These are phyloP conservation scores for Kregervanrija delftensis DNA, from an alignment of 805 yeast genomes.

Conservation along the genomic window DNA sequence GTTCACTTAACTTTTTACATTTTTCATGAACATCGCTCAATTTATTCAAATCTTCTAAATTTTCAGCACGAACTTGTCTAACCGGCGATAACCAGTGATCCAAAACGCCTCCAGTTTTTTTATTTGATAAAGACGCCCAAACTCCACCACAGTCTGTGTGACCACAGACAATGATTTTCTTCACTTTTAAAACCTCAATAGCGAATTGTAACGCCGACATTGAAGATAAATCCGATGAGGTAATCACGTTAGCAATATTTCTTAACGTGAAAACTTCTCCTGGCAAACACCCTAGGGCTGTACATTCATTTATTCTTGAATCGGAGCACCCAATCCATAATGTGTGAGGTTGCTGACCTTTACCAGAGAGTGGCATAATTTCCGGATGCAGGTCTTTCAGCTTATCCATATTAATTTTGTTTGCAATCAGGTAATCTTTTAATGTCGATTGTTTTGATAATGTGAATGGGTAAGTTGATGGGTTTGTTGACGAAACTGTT, in stretches of 20 bases:
- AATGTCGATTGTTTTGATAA: slow-evolving; percentile 41
- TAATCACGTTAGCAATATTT: slow-evolving; percentile 77
- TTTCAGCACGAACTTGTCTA: slow-evolving; percentile 61
- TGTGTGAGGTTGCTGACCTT: slow-evolving; percentile 90
- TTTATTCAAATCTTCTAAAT: slow-evolving; percentile 41
- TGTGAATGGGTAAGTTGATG: slow-evolving; percentile 30
- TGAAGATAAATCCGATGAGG: slow-evolving; percentile 63
- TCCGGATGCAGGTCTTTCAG: slow-evolving; percentile 46
- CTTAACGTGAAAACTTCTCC: slow-evolving; percentile 89
- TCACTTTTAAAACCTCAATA: slow-evolving; percentile 73
- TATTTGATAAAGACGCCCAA: slow-evolving; percentile 65
- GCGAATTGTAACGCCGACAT: slow-evolving; percentile 84
- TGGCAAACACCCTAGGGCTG: slow-evolving; percentile 68
- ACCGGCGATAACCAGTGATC: slow-evolving; percentile 67
- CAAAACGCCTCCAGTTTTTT: slow-evolving; percentile 59
- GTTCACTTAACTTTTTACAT: slow-evolving; percentile 61
- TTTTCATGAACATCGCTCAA: slow-evolving; percentile 45
- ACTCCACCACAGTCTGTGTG: slow-evolving; percentile 96
- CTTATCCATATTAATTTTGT: slow-evolving; percentile 38
- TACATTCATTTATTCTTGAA: slow-evolving; percentile 78
- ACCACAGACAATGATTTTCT: slow-evolving; percentile 81
- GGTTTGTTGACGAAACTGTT: slow-evolving; percentile 1
- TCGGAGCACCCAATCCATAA: slow-evolving; percentile 94
- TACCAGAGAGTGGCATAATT: slow-evolving; percentile 56
- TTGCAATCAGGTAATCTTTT: slow-evolving; percentile 42